These are phyloP conservation scores for Casuarina cunninghamiana DNA, from an alignment of 306 rosid species.

Conservation along the genomic window DNA sequence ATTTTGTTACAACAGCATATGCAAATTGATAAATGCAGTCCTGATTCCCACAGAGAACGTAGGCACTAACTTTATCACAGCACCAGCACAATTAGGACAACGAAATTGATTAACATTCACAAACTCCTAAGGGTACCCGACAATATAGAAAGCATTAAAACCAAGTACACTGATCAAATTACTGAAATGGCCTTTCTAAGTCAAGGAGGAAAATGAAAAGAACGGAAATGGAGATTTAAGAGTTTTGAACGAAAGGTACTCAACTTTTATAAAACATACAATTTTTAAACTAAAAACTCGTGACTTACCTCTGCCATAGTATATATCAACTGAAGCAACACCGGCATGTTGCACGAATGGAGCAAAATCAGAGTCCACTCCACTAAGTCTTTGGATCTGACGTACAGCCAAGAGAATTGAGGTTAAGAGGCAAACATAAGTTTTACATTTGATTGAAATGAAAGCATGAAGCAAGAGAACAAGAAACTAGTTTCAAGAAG, in stretches of 20 bases:
- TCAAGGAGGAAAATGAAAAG: constrained; percentile 3
- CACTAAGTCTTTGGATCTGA: constrained; percentile 80
- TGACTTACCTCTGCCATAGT: constrained; percentile 80
- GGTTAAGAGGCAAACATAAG: constrained; percentile 20
- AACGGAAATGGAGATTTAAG: neutral
- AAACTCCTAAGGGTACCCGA: neutral
- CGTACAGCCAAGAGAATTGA: constrained; percentile 33
- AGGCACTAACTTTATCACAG: neutral
- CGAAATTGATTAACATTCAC: neutral
- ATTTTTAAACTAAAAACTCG: neutral
- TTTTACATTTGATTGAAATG: constrained; percentile 3
- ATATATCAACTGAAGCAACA: constrained; percentile 78
- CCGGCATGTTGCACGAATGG: constrained; percentile 95
- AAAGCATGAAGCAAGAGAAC: constrained; percentile 15
- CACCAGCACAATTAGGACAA: neutral
- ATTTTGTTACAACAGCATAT: neutral
- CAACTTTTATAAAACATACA: neutral
- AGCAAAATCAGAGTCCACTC: constrained; percentile 84
- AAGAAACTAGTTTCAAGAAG: constrained; percentile 1
- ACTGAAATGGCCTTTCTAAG: neutral
- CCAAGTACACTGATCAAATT: neutral
- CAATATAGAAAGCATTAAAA: neutral
- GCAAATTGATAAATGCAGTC: neutral
- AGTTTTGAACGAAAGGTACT: neutral
- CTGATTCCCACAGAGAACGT: neutral